Evolutionary conservation across 257 asterid species (phyloP).

Genomic region (Solanum neorickii): DNA sequence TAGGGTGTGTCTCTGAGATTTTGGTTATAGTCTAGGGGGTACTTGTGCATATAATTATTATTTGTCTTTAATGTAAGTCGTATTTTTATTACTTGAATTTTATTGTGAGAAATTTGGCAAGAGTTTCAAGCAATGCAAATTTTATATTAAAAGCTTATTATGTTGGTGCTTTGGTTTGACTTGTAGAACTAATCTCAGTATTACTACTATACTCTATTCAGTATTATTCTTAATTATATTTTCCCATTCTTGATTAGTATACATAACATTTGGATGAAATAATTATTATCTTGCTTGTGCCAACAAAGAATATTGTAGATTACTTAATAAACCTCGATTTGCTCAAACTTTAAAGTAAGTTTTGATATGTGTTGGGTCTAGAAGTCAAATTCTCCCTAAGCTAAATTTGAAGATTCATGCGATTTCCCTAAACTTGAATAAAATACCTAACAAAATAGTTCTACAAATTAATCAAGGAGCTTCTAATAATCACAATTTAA

Average conservation of each 20-base stretch:
- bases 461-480: background rate
- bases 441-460: background rate
- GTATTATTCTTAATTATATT: too few species aligned
- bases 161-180: too few species aligned
- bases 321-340: background rate
- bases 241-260: background rate
- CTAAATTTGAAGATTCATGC: background rate
- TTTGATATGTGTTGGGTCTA: background rate
- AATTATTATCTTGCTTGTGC: background rate
- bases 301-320: background rate
- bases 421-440: background rate
- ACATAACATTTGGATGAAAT: background rate
- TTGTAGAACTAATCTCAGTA: background rate
- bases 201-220: background rate
- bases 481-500: background rate
- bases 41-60: too few species aligned
- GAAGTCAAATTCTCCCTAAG: background rate
- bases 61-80: too few species aligned
- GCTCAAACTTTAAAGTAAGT: background rate
- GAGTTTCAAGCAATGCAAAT: too few species aligned
- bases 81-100: too few species aligned
- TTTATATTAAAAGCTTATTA: too few species aligned
- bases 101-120: too few species aligned
- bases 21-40: too few species aligned
- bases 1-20: too few species aligned